Evolutionary conservation across 2,329 filamentous ascomycete genomes (phyloP), one percentile per base, ranked within the genome.

Genomic region (Paraphaeosphaeria minitans): DNA sequence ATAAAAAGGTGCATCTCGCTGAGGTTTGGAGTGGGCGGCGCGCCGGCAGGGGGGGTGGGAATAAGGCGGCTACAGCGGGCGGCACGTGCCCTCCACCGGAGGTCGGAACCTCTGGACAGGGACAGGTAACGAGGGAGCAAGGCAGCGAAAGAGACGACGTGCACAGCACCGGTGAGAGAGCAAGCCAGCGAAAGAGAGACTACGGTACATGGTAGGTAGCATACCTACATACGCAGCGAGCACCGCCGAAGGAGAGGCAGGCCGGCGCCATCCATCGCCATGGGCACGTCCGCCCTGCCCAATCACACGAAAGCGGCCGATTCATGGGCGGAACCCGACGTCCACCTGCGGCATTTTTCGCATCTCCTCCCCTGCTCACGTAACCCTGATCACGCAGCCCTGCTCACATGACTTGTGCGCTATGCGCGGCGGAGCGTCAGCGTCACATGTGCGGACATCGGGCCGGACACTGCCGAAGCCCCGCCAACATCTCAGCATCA

Each of bases 361-460:
- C 21, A 14, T 42, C 24, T 59, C 53, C 57, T 53, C 53, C 53
- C 53, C 52, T 59, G 53, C 57, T 58, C 22, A 54, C 56, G 43
- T 54, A 58, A 54, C 48, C 33, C 33, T 39, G n/a, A n/a, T n/a
- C n/a, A n/a, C n/a, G n/a, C n/a, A n/a, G n/a, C 53, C 53, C 52
- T 59, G 53, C 57, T 58, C 22, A 54, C 56, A 35, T 54, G 54
- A 54, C 48, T 19, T 19, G n/a, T 39, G n/a, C 31, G 31, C 47
- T 12, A 1, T 22, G 24, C 27, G 22, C 37, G 48, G 53, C 58
- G 45, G 57, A 56, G 42, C 37, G 7, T 8, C 29, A 54, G 42
- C 22, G n/a, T 58, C 56, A 54, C 56, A 51, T 57, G 56, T n/a
- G n/a, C n/a, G n/a, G n/a, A n/a, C n/a, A n/a, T n/a, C n/a, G n/a